A percentile compares a stretch with the other conserved stretches of the same genome.
phyloP scores from a whole-genome alignment of 2,329 filamentous ascomycete species.

The Zasmidium cellare region DNA sequence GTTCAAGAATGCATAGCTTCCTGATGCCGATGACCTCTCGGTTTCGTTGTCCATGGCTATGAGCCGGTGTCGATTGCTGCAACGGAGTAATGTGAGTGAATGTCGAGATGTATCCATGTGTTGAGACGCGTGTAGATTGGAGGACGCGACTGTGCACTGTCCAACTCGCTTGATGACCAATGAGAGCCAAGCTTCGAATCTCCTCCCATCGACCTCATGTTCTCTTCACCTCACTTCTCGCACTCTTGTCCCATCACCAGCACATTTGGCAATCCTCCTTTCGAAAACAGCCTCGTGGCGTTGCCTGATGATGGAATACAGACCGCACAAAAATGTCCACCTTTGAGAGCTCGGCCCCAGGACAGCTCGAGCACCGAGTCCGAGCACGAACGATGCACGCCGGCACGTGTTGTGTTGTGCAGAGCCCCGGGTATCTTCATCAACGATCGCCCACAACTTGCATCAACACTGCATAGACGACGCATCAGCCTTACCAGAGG shows the following conservation, averaged over 20 bases:
- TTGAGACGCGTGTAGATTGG: neutral
- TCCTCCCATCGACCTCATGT: no score
- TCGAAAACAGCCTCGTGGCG: no score
- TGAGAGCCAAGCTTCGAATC: neutral
- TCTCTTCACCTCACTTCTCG: neutral
- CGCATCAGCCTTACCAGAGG: constrained; percentile 1
- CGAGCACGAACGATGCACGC: neutral
- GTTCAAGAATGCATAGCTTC: constrained; percentile 56
- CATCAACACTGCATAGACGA: neutral
- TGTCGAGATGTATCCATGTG: neutral
- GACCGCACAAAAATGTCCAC: neutral
- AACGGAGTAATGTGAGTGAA: neutral
- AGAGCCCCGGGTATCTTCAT: neutral
- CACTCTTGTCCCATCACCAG: no score
- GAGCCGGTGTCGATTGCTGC: neutral
- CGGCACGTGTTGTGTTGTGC: neutral
- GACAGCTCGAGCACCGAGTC: neutral
- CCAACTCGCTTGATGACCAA: neutral
- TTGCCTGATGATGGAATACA: no score
- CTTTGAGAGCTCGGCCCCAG: neutral
- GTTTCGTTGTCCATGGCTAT: neutral
- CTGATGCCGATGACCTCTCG: neutral
- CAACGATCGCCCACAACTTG: neutral
- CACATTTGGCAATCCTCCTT: no score
- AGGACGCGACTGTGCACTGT: neutral